phyloP scores from a whole-genome alignment of 2,329 filamentous ascomycete genomes.

The Phyllosticta citriasiana region DNA sequence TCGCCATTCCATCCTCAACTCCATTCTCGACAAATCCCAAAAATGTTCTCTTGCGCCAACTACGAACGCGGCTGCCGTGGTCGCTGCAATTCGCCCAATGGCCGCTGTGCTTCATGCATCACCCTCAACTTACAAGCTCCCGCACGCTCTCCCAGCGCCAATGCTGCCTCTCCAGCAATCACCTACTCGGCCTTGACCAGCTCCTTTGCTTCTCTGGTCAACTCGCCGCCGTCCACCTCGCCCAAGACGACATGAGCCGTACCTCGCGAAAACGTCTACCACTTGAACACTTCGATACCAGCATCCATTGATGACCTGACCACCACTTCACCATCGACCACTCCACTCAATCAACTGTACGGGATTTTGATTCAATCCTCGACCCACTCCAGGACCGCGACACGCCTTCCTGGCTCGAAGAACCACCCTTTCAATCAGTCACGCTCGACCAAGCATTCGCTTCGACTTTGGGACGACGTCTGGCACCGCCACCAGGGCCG shows the following conservation, averaged over 20 bases:
- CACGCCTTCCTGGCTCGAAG: neutral
- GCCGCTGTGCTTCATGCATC: constrained; percentile 29
- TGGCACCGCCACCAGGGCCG: neutral
- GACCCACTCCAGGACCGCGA: neutral
- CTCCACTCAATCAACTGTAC: neutral
- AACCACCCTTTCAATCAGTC: neutral
- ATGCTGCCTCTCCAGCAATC: constrained; percentile 10
- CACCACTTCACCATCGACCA: neutral
- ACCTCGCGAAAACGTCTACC: neutral
- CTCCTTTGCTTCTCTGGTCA: constrained; percentile 30
- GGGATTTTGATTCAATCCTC: neutral
- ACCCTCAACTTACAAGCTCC: constrained; percentile 28
- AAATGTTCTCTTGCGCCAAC: constrained; percentile 35
- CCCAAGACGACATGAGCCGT: constrained; percentile 7
- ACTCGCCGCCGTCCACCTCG: neutral
- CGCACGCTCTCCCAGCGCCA: constrained; percentile 23
- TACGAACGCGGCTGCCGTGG: constrained; percentile 35
- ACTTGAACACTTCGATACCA: neutral
- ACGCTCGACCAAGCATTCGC: neutral
- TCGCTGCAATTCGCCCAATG: constrained; percentile 28
- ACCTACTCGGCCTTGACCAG: constrained; percentile 31
- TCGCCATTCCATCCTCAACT: constrained; percentile 1
- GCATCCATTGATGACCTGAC: neutral
- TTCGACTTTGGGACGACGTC: neutral
- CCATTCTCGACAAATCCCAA: constrained; percentile 12